phyloP scores from a whole-genome alignment of 257 asterid species.

The Penstemon newberryi region DNA sequence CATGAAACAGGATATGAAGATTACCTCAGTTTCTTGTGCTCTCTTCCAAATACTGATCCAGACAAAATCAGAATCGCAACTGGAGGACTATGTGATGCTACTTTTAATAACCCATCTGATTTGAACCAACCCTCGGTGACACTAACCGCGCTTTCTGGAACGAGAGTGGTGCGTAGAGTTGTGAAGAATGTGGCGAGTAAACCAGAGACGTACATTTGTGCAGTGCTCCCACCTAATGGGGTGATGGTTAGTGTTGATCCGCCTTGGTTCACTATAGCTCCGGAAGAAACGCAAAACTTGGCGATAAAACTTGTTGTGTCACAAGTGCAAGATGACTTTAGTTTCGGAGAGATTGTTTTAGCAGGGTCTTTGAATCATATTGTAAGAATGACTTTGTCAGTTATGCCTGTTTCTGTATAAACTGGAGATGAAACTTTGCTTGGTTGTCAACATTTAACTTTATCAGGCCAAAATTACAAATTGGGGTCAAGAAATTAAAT shows the following conservation, averaged over 20 bases:
- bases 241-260: slow-evolving; percentile 59
- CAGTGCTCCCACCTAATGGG: slow-evolving; percentile 60
- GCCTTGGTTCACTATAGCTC: slow-evolving; percentile 59
- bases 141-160: slow-evolving; percentile 64
- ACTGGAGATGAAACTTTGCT: slow-evolving; percentile 1
- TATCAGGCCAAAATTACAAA: background rate
- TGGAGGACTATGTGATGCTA: slow-evolving; percentile 60
- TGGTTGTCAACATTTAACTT: slow-evolving; percentile 6
- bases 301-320: slow-evolving; percentile 52
- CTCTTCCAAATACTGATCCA: slow-evolving; percentile 69
- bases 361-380: slow-evolving; percentile 73
- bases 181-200: slow-evolving; percentile 60
- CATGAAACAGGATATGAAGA: slow-evolving; percentile 61
- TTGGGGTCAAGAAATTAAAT: background rate
- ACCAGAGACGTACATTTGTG: slow-evolving; percentile 64
- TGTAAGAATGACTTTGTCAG: slow-evolving; percentile 64
- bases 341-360: slow-evolving; percentile 76
- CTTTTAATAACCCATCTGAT: slow-evolving; percentile 60
- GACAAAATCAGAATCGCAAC: slow-evolving; percentile 54
- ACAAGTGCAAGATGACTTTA: slow-evolving; percentile 55
- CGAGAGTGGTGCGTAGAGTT: slow-evolving; percentile 45
- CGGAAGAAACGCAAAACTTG: slow-evolving; percentile 56
- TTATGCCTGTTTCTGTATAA: slow-evolving; percentile 54
- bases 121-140: slow-evolving; percentile 87
- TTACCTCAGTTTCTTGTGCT: slow-evolving; percentile 72